These are phyloP conservation scores for Pharnaceum exiguum DNA, from an alignment of 148 eudicot species.

Conservation along the genomic window DNA sequence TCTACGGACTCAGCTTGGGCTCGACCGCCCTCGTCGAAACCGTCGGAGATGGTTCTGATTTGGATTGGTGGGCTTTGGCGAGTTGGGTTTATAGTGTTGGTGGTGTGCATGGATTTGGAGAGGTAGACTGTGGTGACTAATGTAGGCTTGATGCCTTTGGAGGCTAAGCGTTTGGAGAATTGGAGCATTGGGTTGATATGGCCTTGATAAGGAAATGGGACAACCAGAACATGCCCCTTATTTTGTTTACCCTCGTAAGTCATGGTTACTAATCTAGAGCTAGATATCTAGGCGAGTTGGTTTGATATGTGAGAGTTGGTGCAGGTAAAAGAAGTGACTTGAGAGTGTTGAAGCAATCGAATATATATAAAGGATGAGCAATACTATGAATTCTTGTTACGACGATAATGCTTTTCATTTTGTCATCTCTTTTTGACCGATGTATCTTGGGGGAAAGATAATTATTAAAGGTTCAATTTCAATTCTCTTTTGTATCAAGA, in stretches of 20 bases:
- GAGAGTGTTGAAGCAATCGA: not conserved
- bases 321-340: too few relatives aligned
- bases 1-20: conserved; percentile 22
- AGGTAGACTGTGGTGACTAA: conserved; percentile 29
- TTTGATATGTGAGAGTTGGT: not conserved
- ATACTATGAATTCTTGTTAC: too few relatives aligned
- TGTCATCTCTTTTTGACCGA: too few relatives aligned
- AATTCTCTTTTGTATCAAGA: too few relatives aligned
- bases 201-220: conserved; percentile 64
- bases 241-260: conserved; percentile 18
- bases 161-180: conserved; percentile 44
- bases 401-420: too few relatives aligned
- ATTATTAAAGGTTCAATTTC: too few relatives aligned
- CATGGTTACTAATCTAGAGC: not conserved
- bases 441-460: too few relatives aligned
- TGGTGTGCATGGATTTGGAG: conserved; percentile 29
- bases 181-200: conserved; percentile 64
- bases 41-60: conserved; percentile 39
- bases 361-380: not conserved
- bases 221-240: conserved; percentile 34
- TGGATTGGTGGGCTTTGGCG: conserved; percentile 15
- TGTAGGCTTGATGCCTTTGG: conserved; percentile 41
- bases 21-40: conserved; percentile 41
- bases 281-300: not conserved
- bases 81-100: conserved; percentile 9